Evolutionary conservation across 1,284 basidiomycete species (phyloP).

Genomic region (Hemileia vastatrix): DNA sequence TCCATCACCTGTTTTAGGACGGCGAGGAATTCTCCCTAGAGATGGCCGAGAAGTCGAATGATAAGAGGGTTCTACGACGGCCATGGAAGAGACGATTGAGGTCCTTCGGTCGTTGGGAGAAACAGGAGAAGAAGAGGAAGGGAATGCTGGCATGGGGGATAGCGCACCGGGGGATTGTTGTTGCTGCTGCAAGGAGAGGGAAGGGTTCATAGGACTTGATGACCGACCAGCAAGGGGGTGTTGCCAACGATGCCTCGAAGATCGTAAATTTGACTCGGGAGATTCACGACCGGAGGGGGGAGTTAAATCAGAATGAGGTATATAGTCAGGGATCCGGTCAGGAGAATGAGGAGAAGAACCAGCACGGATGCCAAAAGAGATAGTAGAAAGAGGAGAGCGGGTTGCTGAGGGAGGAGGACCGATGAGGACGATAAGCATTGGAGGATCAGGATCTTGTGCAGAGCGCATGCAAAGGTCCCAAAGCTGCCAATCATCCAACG

Average conservation of each 20-base stretch:
- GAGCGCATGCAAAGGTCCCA: constrained; percentile 23
- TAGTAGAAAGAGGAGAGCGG: neutral
- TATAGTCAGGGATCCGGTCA: constrained; percentile 4
- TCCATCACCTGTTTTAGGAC: too few species aligned
- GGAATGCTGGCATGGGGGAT: neutral
- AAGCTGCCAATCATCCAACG: constrained; percentile 23
- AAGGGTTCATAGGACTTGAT: constrained; percentile 7
- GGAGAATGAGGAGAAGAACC: constrained; percentile 22
- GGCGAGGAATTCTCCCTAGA: too few species aligned
- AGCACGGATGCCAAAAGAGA: too few species aligned
- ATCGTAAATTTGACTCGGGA: constrained; percentile 3
- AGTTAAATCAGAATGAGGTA: constrained; percentile 3
- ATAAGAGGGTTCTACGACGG: constrained; percentile 7
- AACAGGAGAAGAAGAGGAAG: constrained; percentile 7
- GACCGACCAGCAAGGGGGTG: constrained; percentile 3
- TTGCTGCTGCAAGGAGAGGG: constrained; percentile 3
- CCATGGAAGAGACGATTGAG: constrained; percentile 8
- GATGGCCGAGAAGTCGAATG: constrained; percentile 1
- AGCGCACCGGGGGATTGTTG: neutral
- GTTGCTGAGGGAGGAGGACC: neutral
- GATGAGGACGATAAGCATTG: constrained; percentile 20
- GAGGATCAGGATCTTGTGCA: constrained; percentile 19
- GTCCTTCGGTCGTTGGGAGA: constrained; percentile 6
- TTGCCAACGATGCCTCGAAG: constrained; percentile 12
- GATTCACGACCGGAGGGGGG: constrained; percentile 14